phyloP scores from a whole-genome alignment of 768 basidiomycete genomes.

The Nidularia pulvinata region DNA sequence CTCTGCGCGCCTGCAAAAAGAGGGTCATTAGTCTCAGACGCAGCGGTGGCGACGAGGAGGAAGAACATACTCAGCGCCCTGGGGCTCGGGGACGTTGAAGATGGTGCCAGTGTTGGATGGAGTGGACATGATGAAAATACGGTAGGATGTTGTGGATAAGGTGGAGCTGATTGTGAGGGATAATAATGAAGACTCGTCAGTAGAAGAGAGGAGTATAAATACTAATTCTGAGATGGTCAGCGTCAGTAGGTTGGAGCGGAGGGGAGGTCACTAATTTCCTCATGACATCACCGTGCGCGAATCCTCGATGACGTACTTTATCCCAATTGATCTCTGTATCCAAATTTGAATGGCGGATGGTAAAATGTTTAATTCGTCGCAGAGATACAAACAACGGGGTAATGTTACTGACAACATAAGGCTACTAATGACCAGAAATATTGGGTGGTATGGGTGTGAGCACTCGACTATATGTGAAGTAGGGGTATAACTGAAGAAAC shows the following conservation, averaged over 20 bases:
- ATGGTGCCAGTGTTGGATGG: constrained; percentile 15
- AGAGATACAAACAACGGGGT: background rate
- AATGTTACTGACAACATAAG: background rate
- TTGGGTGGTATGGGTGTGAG: background rate
- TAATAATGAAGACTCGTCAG: too few species aligned
- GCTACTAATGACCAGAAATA: background rate
- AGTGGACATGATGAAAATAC: background rate
- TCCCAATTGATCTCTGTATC: too few species aligned
- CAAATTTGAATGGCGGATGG: too few species aligned
- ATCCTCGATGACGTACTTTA: background rate
- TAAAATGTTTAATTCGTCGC: too few species aligned
- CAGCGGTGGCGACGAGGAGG: background rate
- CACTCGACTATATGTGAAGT: background rate
- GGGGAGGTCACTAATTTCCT: background rate
- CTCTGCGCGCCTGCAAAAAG: constrained; percentile 26
- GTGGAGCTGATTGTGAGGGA: background rate
- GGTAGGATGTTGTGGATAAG: background rate
- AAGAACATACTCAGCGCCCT: constrained; percentile 27
- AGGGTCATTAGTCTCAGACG: background rate
- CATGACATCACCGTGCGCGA: constrained; percentile 4
- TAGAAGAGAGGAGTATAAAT: too few species aligned
- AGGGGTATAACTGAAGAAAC: background rate
- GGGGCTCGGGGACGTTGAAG: constrained; percentile 34
- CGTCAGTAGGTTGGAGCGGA: constrained; percentile 1
- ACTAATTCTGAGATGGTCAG: background rate